phyloP scores from a whole-genome alignment of 495 filamentous ascomycete species.

The Aspergillus nidulans region DNA sequence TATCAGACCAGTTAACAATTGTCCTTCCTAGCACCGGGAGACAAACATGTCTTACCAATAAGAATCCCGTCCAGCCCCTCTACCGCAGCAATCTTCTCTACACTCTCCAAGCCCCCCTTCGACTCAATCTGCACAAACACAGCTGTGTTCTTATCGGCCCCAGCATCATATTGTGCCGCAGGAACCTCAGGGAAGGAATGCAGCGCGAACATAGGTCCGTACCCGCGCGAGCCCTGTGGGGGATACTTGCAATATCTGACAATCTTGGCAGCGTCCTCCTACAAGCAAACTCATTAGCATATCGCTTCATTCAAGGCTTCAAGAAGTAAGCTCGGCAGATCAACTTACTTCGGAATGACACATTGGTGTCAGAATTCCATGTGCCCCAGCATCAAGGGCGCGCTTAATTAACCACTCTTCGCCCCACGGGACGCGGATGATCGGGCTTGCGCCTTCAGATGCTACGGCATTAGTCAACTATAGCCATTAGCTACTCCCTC shows the following conservation, averaged over 20 bases:
- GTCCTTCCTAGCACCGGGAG: too few species aligned
- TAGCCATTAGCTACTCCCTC: not conserved
- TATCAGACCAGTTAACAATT: not conserved
- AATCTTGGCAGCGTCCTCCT: conserved; percentile 55
- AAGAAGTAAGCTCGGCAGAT: not conserved
- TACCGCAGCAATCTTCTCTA: conserved; percentile 46
- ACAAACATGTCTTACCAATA: conserved; percentile 38
- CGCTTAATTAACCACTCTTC: conserved; percentile 69
- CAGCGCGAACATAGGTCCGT: conserved; percentile 46
- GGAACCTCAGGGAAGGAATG: conserved; percentile 37
- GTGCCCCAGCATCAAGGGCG: conserved; percentile 64
- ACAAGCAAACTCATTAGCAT: not conserved
- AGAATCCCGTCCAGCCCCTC: conserved; percentile 43
- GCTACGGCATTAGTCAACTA: conserved; percentile 46
- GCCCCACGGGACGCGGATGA: conserved; percentile 63
- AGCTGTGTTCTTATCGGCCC: conserved; percentile 31
- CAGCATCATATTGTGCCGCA: conserved; percentile 32
- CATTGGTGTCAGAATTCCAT: conserved; percentile 48
- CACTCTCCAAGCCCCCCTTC: conserved; percentile 40
- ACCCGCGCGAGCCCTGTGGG: conserved; percentile 56
- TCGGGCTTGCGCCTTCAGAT: conserved; percentile 57
- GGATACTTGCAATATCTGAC: conserved; percentile 64
- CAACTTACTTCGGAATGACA: conserved; percentile 23
- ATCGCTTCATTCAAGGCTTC: not conserved
- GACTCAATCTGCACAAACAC: conserved; percentile 48